Evolutionary conservation across 163 green algal genomes (phyloP).

Genomic region (Smithsoniella earleae): DNA sequence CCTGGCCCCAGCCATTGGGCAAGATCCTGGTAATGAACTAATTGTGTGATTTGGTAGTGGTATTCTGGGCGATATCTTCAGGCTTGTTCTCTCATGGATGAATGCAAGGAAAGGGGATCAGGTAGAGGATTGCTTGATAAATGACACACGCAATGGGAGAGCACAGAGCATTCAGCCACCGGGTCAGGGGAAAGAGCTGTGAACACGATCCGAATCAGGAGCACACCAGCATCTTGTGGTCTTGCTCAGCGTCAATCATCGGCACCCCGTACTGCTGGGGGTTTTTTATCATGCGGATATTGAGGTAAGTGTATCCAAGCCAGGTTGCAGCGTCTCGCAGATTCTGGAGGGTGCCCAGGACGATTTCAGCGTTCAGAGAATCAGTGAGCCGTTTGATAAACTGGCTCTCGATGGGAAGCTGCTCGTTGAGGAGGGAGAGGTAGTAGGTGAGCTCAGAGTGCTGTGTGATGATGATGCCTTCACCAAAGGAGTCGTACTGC

Average conservation of each 20-base stretch:
- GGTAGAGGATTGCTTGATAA: too few relatives aligned
- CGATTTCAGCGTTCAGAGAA: conserved; percentile 93
- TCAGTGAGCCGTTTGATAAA: conserved; percentile 78
- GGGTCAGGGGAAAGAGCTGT: too few relatives aligned
- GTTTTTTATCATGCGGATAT: conserved; percentile 89
- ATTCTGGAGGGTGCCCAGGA: conserved; percentile 78
- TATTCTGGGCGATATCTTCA: too few relatives aligned
- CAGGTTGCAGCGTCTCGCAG: conserved; percentile 76
- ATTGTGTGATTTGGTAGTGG: too few relatives aligned
- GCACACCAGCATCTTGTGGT: conserved; percentile 57
- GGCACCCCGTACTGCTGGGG: conserved; percentile 82
- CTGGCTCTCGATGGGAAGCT: conserved; percentile 96
- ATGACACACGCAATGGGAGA: too few relatives aligned
- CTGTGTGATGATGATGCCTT: conserved; percentile 96
- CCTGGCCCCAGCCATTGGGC: too few relatives aligned
- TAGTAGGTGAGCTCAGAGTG: conserved; percentile 96
- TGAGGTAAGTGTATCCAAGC: conserved; percentile 97
- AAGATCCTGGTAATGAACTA: too few relatives aligned
- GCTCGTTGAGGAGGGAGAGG: conserved; percentile 91
- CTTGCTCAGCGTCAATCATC: conserved; percentile 54
- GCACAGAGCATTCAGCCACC: too few relatives aligned
- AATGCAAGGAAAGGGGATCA: too few relatives aligned
- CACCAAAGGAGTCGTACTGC: conserved; percentile 87
- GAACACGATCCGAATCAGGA: too few relatives aligned
- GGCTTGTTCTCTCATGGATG: too few relatives aligned